Evolutionary conservation across 139 green algal species (phyloP), one percentile per base, ranked within the genome.

Genomic region (Chlamydomonas eustigma): DNA sequence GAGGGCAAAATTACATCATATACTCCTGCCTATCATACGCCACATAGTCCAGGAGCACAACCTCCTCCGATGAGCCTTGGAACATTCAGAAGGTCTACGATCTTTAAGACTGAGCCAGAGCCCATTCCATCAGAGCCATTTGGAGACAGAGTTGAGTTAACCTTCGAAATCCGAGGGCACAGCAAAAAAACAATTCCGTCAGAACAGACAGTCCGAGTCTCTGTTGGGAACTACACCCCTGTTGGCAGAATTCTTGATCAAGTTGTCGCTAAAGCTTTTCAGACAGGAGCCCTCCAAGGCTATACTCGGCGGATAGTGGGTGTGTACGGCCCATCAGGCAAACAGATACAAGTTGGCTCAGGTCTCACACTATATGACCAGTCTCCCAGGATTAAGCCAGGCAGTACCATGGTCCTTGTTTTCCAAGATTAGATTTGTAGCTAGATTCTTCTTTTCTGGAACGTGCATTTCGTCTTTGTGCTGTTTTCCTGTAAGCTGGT

Each of bases 1-100:
- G 63, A 70, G 6, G 63, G 63, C 28, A 31, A 70, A 6, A 35
- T 70, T 28, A 70, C 63, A 6, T 8, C 25, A 22, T 70, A 70
- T 28, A 70, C 63, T 28, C 63, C 63, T 32, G 25, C n/a, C 63
- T 70, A 70, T 28, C 63, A 70, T 28, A 70, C 63, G n/a, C 63
- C 63, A 22, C 63, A 70, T 28, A 35, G n/a, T 22, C 8, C 63
- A 22, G 63, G 63, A 31, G 24, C 30, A 28, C n/a, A 37, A 22
- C 63, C n/a, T 22, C n/a, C 63, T 22, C 63, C 28, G 24, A 35
- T 37, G 25, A 70, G 30, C 63, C 25, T 70, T 31, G 63, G 63
- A 6, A 70, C 63, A 6, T 8, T 70, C 6, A 8, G 63, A 5
- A 8, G 30, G 8, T 35, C 63, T 28, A 70, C 63, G 24, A 22